Conservation (phyloP, 2,329 filamentous ascomycete genomes). For the Cryphonectria carpinicola region DNA sequence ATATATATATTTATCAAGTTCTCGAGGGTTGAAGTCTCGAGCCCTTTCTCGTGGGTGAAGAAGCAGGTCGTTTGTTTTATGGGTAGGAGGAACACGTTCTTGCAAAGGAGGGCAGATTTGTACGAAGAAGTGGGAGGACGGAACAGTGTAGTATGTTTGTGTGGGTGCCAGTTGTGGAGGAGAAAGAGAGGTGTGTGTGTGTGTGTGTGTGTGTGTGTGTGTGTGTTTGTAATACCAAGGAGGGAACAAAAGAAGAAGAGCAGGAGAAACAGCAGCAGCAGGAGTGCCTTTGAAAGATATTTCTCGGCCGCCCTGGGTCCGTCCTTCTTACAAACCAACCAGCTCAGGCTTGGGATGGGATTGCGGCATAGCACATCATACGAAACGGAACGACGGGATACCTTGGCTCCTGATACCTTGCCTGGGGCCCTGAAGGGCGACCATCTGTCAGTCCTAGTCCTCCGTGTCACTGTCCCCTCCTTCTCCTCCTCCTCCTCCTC, state of each 20-base stretch:
- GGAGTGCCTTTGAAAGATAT: slow-evolving; percentile 9
- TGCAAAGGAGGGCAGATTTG: slow-evolving; percentile 11
- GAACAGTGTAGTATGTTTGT: neutral
- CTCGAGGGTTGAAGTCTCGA: neutral
- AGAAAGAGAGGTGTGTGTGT: neutral
- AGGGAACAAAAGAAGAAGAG: neutral
- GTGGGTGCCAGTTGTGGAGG: neutral
- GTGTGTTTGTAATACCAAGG: slow-evolving; percentile 3
- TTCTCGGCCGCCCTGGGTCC: slow-evolving; percentile 21
- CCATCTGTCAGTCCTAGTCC: slow-evolving; percentile 2
- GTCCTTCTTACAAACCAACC: slow-evolving; percentile 18
- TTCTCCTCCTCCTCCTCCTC: neutral
- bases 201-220: neutral
- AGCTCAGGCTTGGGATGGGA: slow-evolving; percentile 17
- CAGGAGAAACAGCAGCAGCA: slow-evolving; percentile 5
- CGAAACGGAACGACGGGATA: slow-evolving; percentile 20
- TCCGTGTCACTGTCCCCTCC: neutral
- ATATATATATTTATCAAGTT: neutral
- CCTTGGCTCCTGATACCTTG: slow-evolving; percentile 20
- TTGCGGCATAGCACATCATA: slow-evolving; percentile 18
- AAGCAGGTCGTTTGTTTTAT: neutral
- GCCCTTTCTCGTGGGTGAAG: neutral
- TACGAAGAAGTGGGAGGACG: slow-evolving; percentile 2
- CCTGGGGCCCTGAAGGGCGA: neutral
- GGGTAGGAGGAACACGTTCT: neutral